Base-by-base conservation (phyloP, 2,329 filamentous ascomycete genomes). In the Nemania diffusa region DNA sequence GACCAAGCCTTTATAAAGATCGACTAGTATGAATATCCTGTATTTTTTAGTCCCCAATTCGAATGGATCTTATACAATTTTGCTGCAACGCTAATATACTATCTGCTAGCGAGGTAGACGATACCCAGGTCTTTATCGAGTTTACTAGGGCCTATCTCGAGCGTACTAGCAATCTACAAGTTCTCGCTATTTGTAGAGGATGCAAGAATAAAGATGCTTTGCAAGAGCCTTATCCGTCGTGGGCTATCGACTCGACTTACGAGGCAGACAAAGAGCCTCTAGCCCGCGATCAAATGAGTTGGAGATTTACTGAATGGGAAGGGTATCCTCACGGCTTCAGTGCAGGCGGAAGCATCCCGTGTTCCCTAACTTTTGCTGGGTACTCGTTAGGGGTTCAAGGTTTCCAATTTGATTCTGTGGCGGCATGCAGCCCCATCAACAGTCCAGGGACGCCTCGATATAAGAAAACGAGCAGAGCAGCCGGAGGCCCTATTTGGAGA, bases 81-180 rank as follows among this genome's bases (percentile, higher is more conserved):
- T n/a, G n/a, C n/a, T n/a, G 8, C 52, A 17, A 60, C 4, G 11
- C 57, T 60, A 44, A 62, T 50, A 55, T 44, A 48, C 26, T 8
- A 34, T 22, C 29, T 42, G 5, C 46, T 42, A 60, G 57, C 40
- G 37, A 44, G 20, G 15, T 17, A 51, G 61, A 64, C 29, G 57
- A 24, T 42, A 58, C 9, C 17, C 37, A 57, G 9, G 46, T 64
- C 11, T 69, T 69, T 56, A 37, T 40, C 17, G 29, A 48, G 1
- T 61, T 69, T 57, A 69, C 64, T 6, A 57, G n/a, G 40, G 17
- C 13, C 3, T 66, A 69, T 53, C 67, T 69, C 15, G 34, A 57
- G 51, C 48, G 37, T 2, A 64, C 58, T 6, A 9, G 42, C 9
- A 64, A 66, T 52, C 17, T 67, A 34, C 48, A 61, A 27, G 34